phyloP scores from a whole-genome alignment of 441 rosid species.

The Gossypium aridum region DNA sequence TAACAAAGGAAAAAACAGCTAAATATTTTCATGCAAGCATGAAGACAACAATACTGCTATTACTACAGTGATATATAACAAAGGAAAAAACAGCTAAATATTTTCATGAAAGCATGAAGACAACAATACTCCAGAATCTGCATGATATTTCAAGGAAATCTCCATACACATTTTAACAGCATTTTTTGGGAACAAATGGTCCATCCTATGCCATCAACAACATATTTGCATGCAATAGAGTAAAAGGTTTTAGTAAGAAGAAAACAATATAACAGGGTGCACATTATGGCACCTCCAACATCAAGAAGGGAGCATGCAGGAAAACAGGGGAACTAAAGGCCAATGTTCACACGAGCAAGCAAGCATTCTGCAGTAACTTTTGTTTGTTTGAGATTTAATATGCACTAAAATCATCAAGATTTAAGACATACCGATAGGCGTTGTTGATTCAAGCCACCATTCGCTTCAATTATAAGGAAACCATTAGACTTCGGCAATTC shows the following conservation, averaged over 20 bases:
- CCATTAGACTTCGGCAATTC: constrained; percentile 74
- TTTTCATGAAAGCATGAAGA: too few species aligned
- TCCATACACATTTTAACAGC: not conserved
- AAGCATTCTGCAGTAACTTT: constrained; percentile 1
- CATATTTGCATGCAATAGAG: not conserved
- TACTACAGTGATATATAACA: too few species aligned
- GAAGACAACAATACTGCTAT: not conserved
- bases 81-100: too few species aligned
- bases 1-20: not conserved
- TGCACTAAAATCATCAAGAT: not conserved
- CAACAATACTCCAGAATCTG: not conserved
- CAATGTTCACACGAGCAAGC: not conserved
- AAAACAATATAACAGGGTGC: not conserved
- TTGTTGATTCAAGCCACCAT: constrained; percentile 97
- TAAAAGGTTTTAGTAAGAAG: not conserved
- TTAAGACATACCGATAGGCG: constrained; percentile 71
- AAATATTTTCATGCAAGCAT: not conserved
- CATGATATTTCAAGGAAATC: constrained; percentile 2
- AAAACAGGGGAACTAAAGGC: not conserved
- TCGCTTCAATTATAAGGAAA: constrained; percentile 86
- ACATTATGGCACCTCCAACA: not conserved
- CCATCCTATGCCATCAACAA: not conserved
- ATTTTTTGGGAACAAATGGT: not conserved
- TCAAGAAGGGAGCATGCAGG: not conserved
- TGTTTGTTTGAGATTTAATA: not conserved